Conservation (phyloP, 257 asterid species). For the Haberlea rhodopensis region DNA sequence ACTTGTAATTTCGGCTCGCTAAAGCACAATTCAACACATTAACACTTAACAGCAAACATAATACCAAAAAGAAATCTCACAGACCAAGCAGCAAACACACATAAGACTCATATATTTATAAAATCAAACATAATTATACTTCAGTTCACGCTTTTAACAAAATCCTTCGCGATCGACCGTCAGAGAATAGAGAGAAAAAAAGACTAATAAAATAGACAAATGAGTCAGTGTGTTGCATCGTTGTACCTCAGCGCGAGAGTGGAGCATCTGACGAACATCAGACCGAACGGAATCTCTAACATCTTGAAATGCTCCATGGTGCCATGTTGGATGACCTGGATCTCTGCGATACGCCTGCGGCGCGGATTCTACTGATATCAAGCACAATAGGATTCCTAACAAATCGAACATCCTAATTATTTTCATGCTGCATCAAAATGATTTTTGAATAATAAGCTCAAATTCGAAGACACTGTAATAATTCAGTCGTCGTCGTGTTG, state of each 20-base stretch:
- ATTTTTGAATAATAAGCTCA: background rate
- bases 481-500: no score
- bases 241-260: constrained; percentile 88
- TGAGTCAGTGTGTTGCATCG: background rate
- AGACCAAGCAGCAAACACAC: background rate
- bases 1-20: constrained; percentile 1
- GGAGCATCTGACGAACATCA: constrained; percentile 89
- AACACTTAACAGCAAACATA: background rate
- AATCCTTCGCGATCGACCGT: no score
- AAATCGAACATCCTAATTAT: constrained; percentile 28
- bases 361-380: constrained; percentile 51
- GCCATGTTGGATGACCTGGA: constrained; percentile 98
- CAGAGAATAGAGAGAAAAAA: background rate
- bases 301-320: constrained; percentile 92
- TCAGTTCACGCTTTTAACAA: no score
- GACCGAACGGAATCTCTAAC: constrained; percentile 89
- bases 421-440: constrained; percentile 33
- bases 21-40: constrained; percentile 4
- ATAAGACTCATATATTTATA: background rate
- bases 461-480: background rate
- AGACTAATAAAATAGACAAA: no score
- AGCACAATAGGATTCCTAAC: constrained; percentile 41
- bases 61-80: constrained; percentile 9
- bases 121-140: background rate
- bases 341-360: constrained; percentile 81